A percentile compares a stretch with the other conserved stretches of the same genome.
phyloP scores from a whole-genome alignment of 208 protist genomes.

The Spongospora subterranea region DNA sequence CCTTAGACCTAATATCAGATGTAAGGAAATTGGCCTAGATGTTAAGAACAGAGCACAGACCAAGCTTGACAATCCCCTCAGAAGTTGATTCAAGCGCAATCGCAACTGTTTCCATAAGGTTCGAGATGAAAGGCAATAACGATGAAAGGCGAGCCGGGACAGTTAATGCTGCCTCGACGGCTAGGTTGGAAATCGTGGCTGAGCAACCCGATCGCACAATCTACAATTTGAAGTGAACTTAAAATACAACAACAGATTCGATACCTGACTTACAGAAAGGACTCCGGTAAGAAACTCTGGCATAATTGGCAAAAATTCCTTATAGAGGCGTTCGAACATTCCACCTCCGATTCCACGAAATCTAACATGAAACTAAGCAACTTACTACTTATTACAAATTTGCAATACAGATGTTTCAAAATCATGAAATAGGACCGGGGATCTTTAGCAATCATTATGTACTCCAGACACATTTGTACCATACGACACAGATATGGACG shows the following conservation, averaged over 20 bases:
- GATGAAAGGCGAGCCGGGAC: slow-evolving; percentile 78
- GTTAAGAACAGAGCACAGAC: slow-evolving; percentile 17
- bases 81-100: slow-evolving; percentile 67
- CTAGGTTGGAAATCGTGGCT: slow-evolving; percentile 52
- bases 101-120: slow-evolving; percentile 78
- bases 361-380: not conserved
- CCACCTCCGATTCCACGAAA: slow-evolving; percentile 77
- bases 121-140: slow-evolving; percentile 77
- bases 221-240: not conserved
- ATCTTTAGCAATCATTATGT: not conserved
- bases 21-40: not conserved
- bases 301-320: slow-evolving; percentile 77
- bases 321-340: slow-evolving; percentile 77
- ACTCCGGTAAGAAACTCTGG: slow-evolving; percentile 65
- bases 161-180: slow-evolving; percentile 81
- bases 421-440: slow-evolving; percentile 12
- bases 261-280: slow-evolving; percentile 51
- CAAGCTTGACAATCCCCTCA: slow-evolving; percentile 33
- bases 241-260: not conserved
- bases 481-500: slow-evolving; percentile 76
- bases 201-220: not conserved
- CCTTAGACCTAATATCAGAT: slow-evolving; percentile 42
- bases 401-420: slow-evolving; percentile 61
- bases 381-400: not conserved
- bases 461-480: slow-evolving; percentile 70